These are phyloP conservation scores for Cladosporium sp. DNA, from an alignment of 2,329 filamentous ascomycete species.

Conservation along the genomic window DNA sequence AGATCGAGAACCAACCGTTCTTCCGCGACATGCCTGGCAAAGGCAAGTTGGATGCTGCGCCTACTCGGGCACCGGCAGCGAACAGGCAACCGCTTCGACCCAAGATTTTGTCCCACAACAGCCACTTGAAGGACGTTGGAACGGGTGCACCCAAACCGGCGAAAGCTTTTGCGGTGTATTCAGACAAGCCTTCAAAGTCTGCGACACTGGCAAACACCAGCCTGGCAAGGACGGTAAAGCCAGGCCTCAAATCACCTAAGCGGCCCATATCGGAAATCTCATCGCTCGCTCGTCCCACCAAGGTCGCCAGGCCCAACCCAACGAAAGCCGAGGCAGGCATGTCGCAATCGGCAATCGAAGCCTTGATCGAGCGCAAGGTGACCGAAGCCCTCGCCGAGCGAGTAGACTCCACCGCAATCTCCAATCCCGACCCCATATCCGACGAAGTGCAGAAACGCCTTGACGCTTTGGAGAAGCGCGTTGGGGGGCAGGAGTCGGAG, in stretches of 20 bases:
- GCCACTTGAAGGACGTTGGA: constrained; percentile 47
- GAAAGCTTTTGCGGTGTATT: constrained; percentile 83
- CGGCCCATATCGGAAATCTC: constrained; percentile 34
- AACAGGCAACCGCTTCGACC: constrained; percentile 71
- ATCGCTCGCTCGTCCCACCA: constrained; percentile 35
- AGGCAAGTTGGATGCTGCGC: constrained; percentile 32
- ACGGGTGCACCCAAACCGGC: constrained; percentile 58
- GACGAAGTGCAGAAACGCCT: constrained; percentile 75
- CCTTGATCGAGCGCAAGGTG: constrained; percentile 86
- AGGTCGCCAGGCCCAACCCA: constrained; percentile 30
- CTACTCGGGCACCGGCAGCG: constrained; percentile 29
- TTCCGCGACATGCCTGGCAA: constrained; percentile 43
- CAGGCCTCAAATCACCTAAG: constrained; percentile 27
- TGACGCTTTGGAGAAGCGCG: constrained; percentile 78
- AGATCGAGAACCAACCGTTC: constrained; percentile 91
- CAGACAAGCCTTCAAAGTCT: constrained; percentile 57
- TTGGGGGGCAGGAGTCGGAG: constrained; percentile 63
- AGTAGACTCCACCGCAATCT: constrained; percentile 34
- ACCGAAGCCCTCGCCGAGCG: constrained; percentile 81
- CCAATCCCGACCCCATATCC: constrained; percentile 44
- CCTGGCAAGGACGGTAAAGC: constrained; percentile 14
- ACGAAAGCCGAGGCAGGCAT: constrained; percentile 24
- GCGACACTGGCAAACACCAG: constrained; percentile 24
- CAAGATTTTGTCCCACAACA: constrained; percentile 68
- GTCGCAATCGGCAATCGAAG: constrained; percentile 69